Evolutionary conservation across 176 grass and related monocot species (phyloP).

Genomic region (Triticum urartu): DNA sequence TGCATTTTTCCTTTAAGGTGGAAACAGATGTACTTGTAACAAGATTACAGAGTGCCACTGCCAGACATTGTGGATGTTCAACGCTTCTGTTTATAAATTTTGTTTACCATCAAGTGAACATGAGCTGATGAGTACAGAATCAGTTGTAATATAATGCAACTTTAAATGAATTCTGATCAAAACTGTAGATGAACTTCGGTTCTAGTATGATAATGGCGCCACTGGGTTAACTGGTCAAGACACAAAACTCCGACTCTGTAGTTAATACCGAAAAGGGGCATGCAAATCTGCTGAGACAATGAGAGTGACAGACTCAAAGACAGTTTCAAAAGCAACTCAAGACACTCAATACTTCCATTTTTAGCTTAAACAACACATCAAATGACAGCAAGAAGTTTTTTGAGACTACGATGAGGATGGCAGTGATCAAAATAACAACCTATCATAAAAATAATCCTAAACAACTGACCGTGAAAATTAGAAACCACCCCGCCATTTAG

Average conservation of each 20-base stretch:
- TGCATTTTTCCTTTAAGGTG: conserved; percentile 2
- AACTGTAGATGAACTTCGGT: not conserved
- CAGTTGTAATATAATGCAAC: not conserved
- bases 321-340: not conserved
- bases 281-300: not conserved
- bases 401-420: not conserved
- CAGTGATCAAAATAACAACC: not conserved
- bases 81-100: not conserved
- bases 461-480: not conserved
- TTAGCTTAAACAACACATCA: not conserved
- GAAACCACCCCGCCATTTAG: too few relatives aligned
- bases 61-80: not conserved
- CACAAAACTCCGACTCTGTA: not conserved
- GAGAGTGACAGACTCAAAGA: not conserved
- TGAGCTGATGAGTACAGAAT: not conserved
- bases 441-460: not conserved
- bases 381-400: not conserved
- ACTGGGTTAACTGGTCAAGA: not conserved
- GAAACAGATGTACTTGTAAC: not conserved
- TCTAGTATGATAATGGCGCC: not conserved
- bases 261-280: not conserved
- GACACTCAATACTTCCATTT: not conserved
- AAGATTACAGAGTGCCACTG: not conserved
- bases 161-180: not conserved
- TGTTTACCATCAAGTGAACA: not conserved